Base-by-base conservation (phyloP, 495 filamentous ascomycete species). In the Aspergillus coremiiformis region DNA sequence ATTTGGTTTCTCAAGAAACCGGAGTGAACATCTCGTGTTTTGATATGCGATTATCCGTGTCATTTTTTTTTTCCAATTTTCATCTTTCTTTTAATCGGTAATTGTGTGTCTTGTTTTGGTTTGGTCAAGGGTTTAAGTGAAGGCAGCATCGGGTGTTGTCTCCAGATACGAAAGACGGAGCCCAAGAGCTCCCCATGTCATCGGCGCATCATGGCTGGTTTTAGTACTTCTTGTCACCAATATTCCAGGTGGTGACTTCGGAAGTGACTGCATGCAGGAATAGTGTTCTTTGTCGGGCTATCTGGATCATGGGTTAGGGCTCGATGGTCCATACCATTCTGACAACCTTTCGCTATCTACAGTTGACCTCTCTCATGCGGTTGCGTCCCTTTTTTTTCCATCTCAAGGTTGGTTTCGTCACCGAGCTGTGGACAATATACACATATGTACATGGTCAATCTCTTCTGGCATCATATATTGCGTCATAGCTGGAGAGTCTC, bases 141-240 rank as follows among this genome's bases (percentile, higher is more conserved):
- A 53, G 52, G 52, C 52, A 53, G 49, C 41, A 48, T 54, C 11
- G 27, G 44, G 17, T 47, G 39, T 42, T 48, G 37, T 44, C 23
- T 49, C 48, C 24, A 51, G 52, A 39, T 49, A 44, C 35, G 49
- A 42, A 50, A 53, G 44, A 52, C 44, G 56, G 47, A 42, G 39
- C 42, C 45, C 30, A 51, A 59, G 52, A 51, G 43, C 46, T 50
- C 33, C 49, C 39, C 10, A 44, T 51, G 37, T 52, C 17, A 41
- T 48, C 21, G 53, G 57, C 53, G 52, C 51, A 49, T 46, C n/a
- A 35, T 53, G 7, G 21, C 19, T 53, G 52, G 47, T 53, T 17
- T 45, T 53, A 15, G 33, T 30, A 35, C 17, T 54, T 24, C 30
- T 52, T 49, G 29, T 44, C 45, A 49, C 45, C 42, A 37, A 39